A percentile compares a stretch with the other conserved stretches of the same genome.
Conservation (phyloP, 2,329 filamentous ascomycete genomes). For the Aaosphaeria pasadenensis region DNA sequence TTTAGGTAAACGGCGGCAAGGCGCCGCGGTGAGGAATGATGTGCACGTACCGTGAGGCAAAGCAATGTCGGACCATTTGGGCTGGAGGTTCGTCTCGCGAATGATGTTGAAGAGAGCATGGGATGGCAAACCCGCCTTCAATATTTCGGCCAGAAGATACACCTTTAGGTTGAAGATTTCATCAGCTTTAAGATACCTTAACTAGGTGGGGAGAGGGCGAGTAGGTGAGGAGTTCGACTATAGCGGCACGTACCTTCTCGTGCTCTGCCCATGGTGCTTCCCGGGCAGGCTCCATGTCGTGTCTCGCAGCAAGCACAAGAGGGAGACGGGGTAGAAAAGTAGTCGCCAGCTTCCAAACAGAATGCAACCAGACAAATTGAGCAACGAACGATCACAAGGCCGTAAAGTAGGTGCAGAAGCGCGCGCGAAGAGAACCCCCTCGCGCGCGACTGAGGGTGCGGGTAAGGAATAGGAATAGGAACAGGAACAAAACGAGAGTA, state of each 20-base stretch:
- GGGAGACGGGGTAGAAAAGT: conserved; percentile 14
- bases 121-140: conserved; percentile 48
- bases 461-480: conserved; percentile 6
- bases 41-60: conserved; percentile 47
- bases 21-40: neutral
- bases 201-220: neutral
- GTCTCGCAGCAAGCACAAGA: conserved; percentile 12
- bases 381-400: conserved; percentile 21
- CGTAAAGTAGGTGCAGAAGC: conserved; percentile 15
- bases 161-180: conserved; percentile 17
- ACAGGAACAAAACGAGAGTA: conserved; percentile 22
- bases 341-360: conserved; percentile 7
- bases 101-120: conserved; percentile 44
- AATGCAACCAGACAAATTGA: conserved; percentile 24
- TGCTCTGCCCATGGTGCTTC: conserved; percentile 45
- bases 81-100: conserved; percentile 42
- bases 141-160: conserved; percentile 51
- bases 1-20: too few species aligned
- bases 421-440: conserved; percentile 10
- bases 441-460: conserved; percentile 6
- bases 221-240: conserved; percentile 3
- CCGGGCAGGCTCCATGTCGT: conserved; percentile 42
- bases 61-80: conserved; percentile 49
- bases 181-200: conserved; percentile 1
- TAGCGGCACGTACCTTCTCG: conserved; percentile 42